A percentile compares a stretch with the other conserved stretches of the same genome.
These are phyloP conservation scores for Fusarium humuli DNA, from an alignment of 2,329 filamentous ascomycete species.

Conservation along the genomic window DNA sequence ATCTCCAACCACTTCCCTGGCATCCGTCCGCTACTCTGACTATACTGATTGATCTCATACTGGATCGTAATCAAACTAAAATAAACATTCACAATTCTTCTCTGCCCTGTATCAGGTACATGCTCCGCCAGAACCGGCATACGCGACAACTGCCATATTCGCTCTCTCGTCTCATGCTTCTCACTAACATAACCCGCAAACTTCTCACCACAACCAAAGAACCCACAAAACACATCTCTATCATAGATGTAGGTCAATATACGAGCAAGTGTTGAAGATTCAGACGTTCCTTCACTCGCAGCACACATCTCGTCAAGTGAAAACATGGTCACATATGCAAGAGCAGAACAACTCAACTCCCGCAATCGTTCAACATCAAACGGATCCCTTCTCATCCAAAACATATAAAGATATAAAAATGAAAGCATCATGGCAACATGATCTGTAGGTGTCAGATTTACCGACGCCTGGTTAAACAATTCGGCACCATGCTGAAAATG, in stretches of 20 bases:
- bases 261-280: neutral
- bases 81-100: neutral
- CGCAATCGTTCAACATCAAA: neutral
- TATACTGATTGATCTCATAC: slow-evolving; percentile 21
- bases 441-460: neutral
- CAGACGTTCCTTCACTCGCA: neutral
- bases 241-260: slow-evolving; percentile 20
- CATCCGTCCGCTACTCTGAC: neutral
- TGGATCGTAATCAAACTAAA: slow-evolving; percentile 9
- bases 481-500: slow-evolving; percentile 16
- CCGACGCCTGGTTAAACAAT: slow-evolving; percentile 3
- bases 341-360: neutral
- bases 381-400: slow-evolving; percentile 14
- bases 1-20: neutral
- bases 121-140: slow-evolving; percentile 2
- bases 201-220: slow-evolving; percentile 1
- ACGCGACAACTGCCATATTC: slow-evolving; percentile 10
- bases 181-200: slow-evolving; percentile 9
- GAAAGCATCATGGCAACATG: slow-evolving; percentile 21
- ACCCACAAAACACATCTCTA: slow-evolving; percentile 14
- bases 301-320: slow-evolving; percentile 9
- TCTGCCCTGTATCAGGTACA: neutral
- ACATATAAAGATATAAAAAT: slow-evolving; percentile 13
- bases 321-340: slow-evolving; percentile 9
- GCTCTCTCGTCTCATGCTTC: slow-evolving; percentile 17